phyloP scores from a whole-genome alignment of 208 protist genomes.

The Crithidia fasciculata region DNA sequence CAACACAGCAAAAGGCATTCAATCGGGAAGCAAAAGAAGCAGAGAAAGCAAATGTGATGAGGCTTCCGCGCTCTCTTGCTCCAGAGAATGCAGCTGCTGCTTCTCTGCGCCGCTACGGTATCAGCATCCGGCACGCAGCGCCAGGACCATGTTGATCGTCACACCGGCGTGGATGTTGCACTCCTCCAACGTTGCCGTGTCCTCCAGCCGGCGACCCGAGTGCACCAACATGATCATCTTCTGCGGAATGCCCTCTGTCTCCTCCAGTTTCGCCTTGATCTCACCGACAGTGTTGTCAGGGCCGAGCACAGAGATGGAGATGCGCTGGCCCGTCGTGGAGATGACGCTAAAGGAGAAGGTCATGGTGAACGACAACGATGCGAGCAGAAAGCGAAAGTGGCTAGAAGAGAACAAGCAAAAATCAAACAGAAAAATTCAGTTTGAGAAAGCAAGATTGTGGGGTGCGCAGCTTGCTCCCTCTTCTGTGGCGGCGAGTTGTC shows the following conservation, averaged over 20 bases:
- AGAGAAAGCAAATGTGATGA: too few species aligned
- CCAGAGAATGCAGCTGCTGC: too few species aligned
- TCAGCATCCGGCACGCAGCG: conserved; percentile 60
- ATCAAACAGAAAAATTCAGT: conserved; percentile 5
- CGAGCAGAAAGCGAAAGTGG: neutral
- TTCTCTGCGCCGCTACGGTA: neutral
- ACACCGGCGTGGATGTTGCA: conserved; percentile 71
- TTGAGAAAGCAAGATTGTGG: too few species aligned
- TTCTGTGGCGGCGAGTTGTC: too few species aligned
- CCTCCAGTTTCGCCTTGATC: conserved; percentile 82
- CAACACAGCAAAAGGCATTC: too few species aligned
- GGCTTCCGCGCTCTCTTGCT: too few species aligned
- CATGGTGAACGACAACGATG: conserved; percentile 19
- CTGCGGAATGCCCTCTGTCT: conserved; percentile 77
- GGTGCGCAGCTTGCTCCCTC: too few species aligned
- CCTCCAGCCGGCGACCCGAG: conserved; percentile 71
- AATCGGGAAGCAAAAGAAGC: too few species aligned
- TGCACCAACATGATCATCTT: conserved; percentile 87
- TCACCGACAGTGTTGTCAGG: conserved; percentile 78
- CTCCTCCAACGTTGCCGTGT: conserved; percentile 62
- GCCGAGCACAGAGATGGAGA: conserved; percentile 75
- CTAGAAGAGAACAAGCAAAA: conserved; percentile 8
- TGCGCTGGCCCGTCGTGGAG: conserved; percentile 65
- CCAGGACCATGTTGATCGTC: conserved; percentile 81
- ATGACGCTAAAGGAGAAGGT: conserved; percentile 76